A percentile compares a stretch with the other conserved stretches of the same genome.
phyloP scores from a whole-genome alignment of 2,329 filamentous ascomycete species.

The Xylariaceae sp. region DNA sequence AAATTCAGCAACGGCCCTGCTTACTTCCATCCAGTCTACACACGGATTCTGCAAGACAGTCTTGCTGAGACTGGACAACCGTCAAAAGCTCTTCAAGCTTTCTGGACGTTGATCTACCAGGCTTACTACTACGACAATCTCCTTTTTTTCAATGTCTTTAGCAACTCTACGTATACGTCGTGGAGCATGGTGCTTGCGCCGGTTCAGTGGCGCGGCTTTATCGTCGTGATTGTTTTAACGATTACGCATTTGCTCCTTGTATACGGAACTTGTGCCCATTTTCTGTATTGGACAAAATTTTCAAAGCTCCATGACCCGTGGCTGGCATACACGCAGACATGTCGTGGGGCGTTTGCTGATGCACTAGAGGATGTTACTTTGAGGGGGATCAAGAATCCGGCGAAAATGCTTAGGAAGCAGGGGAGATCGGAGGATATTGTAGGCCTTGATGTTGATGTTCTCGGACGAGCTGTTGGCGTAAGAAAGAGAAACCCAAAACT shows the following conservation, averaged over 20 bases:
- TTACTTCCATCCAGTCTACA: conserved; percentile 14
- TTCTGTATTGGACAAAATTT: conserved; percentile 5
- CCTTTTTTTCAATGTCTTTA: conserved; percentile 12
- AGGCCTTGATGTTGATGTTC: conserved; percentile 3
- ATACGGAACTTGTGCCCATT: not conserved
- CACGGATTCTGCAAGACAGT: not conserved
- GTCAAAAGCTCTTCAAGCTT: conserved; percentile 7
- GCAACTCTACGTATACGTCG: conserved; percentile 1
- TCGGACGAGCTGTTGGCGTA: conserved; percentile 4
- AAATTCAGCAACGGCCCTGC: not conserved
- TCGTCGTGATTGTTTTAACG: not conserved
- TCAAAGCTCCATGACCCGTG: conserved; percentile 17
- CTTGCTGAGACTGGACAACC: not conserved
- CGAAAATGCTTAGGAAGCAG: not conserved
- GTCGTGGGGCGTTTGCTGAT: conserved; percentile 6
- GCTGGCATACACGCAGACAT: conserved; percentile 13
- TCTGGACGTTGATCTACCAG: conserved; percentile 17
- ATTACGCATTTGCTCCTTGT: conserved; percentile 4
- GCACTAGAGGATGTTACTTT: conserved; percentile 6
- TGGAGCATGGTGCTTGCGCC: conserved; percentile 10
- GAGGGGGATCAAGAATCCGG: not conserved
- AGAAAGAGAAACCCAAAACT: conserved; percentile 1
- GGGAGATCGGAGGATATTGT: not conserved
- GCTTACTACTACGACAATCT: conserved; percentile 17
- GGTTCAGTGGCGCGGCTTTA: not conserved